Base-by-base conservation (phyloP, 176 grass and related monocot genomes). In the Oryza australiensis region DNA sequence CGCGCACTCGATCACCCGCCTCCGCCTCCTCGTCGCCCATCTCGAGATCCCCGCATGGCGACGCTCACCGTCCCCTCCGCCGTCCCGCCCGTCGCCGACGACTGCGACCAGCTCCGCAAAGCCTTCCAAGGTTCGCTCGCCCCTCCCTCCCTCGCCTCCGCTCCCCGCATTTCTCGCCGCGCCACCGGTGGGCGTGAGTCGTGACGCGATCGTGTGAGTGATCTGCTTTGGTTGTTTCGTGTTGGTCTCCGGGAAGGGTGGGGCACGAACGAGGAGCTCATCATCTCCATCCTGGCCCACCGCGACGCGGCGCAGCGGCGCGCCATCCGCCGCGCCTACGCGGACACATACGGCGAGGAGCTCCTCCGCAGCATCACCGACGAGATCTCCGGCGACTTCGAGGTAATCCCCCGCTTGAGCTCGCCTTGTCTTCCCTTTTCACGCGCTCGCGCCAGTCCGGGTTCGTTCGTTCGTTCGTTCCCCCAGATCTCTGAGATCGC, bases 201-300 rank as follows among this genome's bases (percentile, higher is more conserved):
- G 30, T 69, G 51, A 75, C 16, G 46, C 43, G 65, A 45, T 46
- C 32, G 60, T 67, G 11, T 46, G 62, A 1, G 43, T 79, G 66
- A 75, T 87, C 62, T 77, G 72, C 74, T 24, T 24, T 8, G 49
- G 73, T 1, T 7, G 5, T 6, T 22, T 8, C 18, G 16, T 22
- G 9, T 13, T 59, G 16, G 62, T 57, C 26, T 32, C n/a, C 2
- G n/a, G 7, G 43, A 64, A 98, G 95, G 95, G 53, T 98, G 92
- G 95, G 92, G 95, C 82, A 98, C 95, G 33, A 90, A 98, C 65
- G 92, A 98, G 82, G 80, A 48, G 13, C 80, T 94, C 74, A 98
- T 98, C 88, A 84, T 98, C 90, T 94, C 95, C 66, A 87, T 98
- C 79, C 92, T 98, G 3, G 95, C 86, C 74, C 95, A 98, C 86